Percentiles rank a stretch among this genome's conserved stretches.
Conservation (phyloP, 2,329 filamentous ascomycete genomes). For the Biscogniauxia sp. region DNA sequence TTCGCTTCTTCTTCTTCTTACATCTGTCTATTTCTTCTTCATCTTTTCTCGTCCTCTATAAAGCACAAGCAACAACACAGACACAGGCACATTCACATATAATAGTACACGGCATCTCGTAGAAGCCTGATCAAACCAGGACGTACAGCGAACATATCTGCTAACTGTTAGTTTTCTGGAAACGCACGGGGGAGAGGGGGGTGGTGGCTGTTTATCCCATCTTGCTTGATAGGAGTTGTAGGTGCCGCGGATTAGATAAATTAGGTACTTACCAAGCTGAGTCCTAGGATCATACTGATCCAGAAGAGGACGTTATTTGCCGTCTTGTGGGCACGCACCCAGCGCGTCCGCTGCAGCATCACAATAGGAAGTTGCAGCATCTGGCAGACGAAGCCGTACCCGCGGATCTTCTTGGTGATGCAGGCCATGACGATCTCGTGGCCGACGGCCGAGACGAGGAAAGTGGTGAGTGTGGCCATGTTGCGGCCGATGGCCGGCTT, state of each 20-base stretch:
- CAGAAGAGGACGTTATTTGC: conserved; percentile 90
- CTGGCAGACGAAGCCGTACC: conserved; percentile 91
- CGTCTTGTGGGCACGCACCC: conserved; percentile 70
- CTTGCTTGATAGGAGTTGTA: not conserved
- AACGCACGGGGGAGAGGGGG: too few species aligned
- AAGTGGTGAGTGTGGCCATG: conserved; percentile 84
- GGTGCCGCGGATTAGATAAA: not conserved
- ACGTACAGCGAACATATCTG: conserved; percentile 62
- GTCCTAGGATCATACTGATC: conserved; percentile 84
- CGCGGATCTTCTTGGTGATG: conserved; percentile 93
- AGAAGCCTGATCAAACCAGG: conserved; percentile 40
- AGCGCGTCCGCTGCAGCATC: conserved; percentile 79
- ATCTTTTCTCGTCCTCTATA: conserved; percentile 1
- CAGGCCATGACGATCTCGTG: conserved; percentile 97
- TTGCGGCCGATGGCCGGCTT: conserved; percentile 72
- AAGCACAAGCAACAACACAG: not conserved
- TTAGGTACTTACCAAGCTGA: conserved; percentile 71
- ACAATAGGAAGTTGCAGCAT: conserved; percentile 97
- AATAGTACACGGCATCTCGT: not conserved
- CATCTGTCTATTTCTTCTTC: not conserved
- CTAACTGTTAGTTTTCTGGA: conserved; percentile 13
- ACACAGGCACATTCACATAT: not conserved
- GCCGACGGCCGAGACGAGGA: conserved; percentile 82
- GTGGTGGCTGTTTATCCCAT: too few species aligned
- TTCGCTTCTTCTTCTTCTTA: not conserved